Base-by-base conservation (phyloP, 306 rosid species). In the Hylodesmum podocarpum region DNA sequence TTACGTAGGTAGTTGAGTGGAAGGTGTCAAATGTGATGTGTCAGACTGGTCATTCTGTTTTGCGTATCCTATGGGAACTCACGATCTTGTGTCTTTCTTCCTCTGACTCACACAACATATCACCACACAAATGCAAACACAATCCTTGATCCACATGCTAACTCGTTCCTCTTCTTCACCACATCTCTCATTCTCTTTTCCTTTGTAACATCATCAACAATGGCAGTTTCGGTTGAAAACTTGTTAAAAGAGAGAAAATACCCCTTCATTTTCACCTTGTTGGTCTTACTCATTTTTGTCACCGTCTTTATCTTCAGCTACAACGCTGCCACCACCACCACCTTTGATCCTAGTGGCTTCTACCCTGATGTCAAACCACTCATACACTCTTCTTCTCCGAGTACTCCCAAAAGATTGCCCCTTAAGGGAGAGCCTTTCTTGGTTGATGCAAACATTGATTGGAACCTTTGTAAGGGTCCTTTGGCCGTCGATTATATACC, bases 391-490 rank as follows among this genome's bases (percentile, higher is more conserved):
- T 29, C 66, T 59, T 59, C 70, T 40, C 7, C 46, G 10, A 37
- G n/a, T n/a, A n/a, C 44, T 27, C 16, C 67, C 3, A 24, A 24
- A 71, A 55, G 19, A 25, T 49, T 77, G 21, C 72, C 71, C 5
- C 72, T 10, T 44, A 72, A 33, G 61, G 65, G 61, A 33, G 77
- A 58, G 16, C 46, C 69, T 63, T 34, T 63, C 16, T 25, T 27
- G 13, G 10, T 6, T 57, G 59, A 62, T 47, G 55, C 14, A 25
- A 74, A 57, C 8, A 53, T 84, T 6, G 16, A 27, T 13, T 93
- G 97, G 96, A 76, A 50, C 41, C 94, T 81, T 18, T 93, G 97
- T 79, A 59, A 47, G 44, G 96, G 89, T 6, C 50, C 81, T 0
- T 33, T 57, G 27, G 86, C 84, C 0, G 78, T 33, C 6, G 97